phyloP scores from a whole-genome alignment of 139 green algal genomes.

The Zygnema cylindricum region DNA sequence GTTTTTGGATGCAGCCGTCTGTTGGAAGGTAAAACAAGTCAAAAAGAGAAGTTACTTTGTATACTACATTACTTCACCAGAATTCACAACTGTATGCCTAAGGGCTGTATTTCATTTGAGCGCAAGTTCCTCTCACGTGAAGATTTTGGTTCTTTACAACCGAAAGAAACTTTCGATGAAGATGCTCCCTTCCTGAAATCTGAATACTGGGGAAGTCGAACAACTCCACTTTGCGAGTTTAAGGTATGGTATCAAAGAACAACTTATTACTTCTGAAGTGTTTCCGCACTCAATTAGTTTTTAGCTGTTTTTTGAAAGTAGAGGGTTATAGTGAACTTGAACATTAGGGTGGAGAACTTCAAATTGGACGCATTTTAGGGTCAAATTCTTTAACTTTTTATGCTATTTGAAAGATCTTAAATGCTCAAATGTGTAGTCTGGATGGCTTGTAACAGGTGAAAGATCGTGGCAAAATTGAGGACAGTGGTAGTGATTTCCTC shows the following conservation, averaged over 20 bases:
- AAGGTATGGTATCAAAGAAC: neutral
- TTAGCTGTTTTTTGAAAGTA: neutral
- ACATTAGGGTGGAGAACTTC: neutral
- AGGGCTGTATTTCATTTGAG: slow-evolving; percentile 47
- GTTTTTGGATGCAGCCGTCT: neutral
- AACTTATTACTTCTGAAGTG: neutral
- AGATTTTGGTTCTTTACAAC: neutral
- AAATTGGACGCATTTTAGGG: neutral
- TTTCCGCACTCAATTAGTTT: neutral
- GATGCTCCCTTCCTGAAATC: neutral
- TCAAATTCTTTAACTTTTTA: neutral
- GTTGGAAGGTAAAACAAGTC: neutral
- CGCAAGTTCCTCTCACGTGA: slow-evolving; percentile 42
- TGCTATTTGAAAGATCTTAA: neutral
- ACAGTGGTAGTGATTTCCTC: slow-evolving; percentile 20
- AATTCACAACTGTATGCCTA: slow-evolving; percentile 8
- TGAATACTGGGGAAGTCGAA: neutral
- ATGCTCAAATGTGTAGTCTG: neutral
- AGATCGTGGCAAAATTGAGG: slow-evolving; percentile 37
- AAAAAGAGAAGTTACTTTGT: slow-evolving; percentile 48
- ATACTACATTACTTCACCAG: slow-evolving; percentile 55
- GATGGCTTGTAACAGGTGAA: slow-evolving; percentile 15
- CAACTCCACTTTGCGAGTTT: neutral
- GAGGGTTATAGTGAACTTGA: neutral
- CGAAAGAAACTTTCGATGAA: neutral